A percentile compares a stretch with the other conserved stretches of the same genome.
These are phyloP conservation scores for Geum urbanum DNA, from an alignment of 306 rosid genomes.

Conservation along the genomic window DNA sequence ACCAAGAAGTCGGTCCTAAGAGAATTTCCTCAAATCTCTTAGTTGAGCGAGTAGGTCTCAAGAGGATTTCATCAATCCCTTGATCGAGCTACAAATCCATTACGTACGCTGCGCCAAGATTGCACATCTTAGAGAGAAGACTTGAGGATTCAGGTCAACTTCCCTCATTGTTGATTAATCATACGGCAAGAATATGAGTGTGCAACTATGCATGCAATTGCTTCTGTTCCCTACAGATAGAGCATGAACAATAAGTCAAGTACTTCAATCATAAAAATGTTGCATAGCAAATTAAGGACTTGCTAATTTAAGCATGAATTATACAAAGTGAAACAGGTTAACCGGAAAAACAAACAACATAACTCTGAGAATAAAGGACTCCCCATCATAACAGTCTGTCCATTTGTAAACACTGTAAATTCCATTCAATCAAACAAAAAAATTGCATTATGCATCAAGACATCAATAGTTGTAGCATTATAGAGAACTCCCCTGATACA, in stretches of 20 bases:
- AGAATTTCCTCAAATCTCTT: no score
- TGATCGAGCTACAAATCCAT: no score
- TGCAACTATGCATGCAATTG: constrained; percentile 14
- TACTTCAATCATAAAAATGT: no score
- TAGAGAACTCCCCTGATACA: not conserved
- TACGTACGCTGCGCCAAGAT: no score
- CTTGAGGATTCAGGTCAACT: constrained; percentile 3
- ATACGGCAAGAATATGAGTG: not conserved
- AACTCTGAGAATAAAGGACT: not conserved
- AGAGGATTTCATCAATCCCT: no score
- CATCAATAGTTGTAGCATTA: not conserved
- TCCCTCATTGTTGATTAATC: not conserved
- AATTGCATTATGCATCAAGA: constrained; percentile 4
- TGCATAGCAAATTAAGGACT: no score
- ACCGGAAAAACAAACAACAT: not conserved
- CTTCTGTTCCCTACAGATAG: constrained; percentile 9
- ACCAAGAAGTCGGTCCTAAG: no score
- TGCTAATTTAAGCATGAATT: no score
- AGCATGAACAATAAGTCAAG: no score
- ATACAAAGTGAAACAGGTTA: no score
- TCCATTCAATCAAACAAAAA: not conserved
- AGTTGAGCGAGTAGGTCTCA: no score
- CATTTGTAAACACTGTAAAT: no score
- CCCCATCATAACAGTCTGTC: not conserved
- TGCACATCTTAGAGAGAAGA: constrained; percentile 20